Evolutionary conservation across 768 basidiomycete genomes (phyloP), one percentile per base, ranked within the genome.

Genomic region (Termitomyces sp.): DNA sequence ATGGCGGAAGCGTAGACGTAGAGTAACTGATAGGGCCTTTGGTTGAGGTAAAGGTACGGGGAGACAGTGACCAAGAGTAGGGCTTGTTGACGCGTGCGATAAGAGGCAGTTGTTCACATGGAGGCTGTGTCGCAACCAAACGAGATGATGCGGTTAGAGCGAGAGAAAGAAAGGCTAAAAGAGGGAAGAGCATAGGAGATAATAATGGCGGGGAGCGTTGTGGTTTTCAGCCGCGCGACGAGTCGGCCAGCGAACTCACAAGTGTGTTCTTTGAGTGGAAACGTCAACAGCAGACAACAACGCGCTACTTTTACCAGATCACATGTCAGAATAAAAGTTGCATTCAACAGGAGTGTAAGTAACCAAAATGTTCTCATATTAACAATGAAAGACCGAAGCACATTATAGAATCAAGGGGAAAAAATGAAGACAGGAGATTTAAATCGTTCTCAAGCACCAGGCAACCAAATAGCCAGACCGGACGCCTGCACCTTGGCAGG

Each of bases 401-500:
- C 31, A 58, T 63, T 61, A 65, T 48, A 50, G 48, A 67, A 63
- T 55, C 32, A 57, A 63, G 50, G 45, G 45, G 58, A 54, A 59
- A 62, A 60, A 66, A 61, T 52, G 59, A 66, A 62, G 56, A 65
- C 57, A 56, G 60, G 42, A 60, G n/a, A 29, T 40, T 40, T 1
- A 3, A 32, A 42, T n/a, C 7, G 20, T 9, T 25, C 55, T 71
- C 70, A 84, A 62, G 73, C 75, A 61, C 77, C 76, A 32, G 79
- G 76, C 37, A 90, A 78, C 73, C 82, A 85, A 17, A 75, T 72
- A 12, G 73, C 71, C 67, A 95, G 77, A 32, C 94, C 94, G 7
- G 91, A 86, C 5, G 88, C 91, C 69, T 88, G 88, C 37, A 98
- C 82, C 75, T 89, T 92, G 37, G 77, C 85, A 34, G 94, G 89